Base-by-base conservation (phyloP, 352 stramenopile genomes). In the Phytophthora quininea region DNA sequence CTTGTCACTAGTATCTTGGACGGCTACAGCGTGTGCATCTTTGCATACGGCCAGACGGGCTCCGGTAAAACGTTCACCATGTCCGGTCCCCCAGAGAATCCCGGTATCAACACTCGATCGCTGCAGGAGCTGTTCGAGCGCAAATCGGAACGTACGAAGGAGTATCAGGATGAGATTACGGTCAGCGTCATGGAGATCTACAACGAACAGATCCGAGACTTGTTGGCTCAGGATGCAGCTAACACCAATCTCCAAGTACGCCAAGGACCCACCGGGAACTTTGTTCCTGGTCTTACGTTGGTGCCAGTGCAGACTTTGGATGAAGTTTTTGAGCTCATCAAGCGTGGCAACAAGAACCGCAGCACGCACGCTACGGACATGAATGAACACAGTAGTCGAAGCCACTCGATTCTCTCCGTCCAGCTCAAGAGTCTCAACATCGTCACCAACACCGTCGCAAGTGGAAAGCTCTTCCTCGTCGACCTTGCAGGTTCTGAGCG, bases 141-240 rank as follows among this genome's bases (percentile, higher is more conserved):
- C 49, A 95, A 95, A 64, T 63, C 59, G 1, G 69, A 84, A 12
- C 88, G 88, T 15, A 58, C 68, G 2, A 86, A 92, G 27, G 90
- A 96, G 51, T 90, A 84, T 51, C 77, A 92, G 40, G 93, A 97
- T 62, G 80, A 92, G 33, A 79, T 98, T 60, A 90, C 83, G 0
- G 88, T 98, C 30, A 97, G 86, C 59, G 89, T 99, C 58, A 89
- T 99, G 61, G 96, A 99, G 77, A 98, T 99, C 32, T 98, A 98
- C 77, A 98, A 99, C 67, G 96, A 99, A 67, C 91, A 97, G 62
- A 91, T 99, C 43, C 85, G 90, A 42, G 96, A 99, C 82, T 78
- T 98, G 37, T 64, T 99, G 6, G 86, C 91, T 1, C 93, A 87
- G 43, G 86, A 96, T 48, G 85, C 85, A 35, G 78, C 80, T 2